Percentiles rank a stretch among this genome's conserved stretches.
Conservation (phyloP, 2,329 filamentous ascomycete genomes). For the Monosporascus sp. region DNA sequence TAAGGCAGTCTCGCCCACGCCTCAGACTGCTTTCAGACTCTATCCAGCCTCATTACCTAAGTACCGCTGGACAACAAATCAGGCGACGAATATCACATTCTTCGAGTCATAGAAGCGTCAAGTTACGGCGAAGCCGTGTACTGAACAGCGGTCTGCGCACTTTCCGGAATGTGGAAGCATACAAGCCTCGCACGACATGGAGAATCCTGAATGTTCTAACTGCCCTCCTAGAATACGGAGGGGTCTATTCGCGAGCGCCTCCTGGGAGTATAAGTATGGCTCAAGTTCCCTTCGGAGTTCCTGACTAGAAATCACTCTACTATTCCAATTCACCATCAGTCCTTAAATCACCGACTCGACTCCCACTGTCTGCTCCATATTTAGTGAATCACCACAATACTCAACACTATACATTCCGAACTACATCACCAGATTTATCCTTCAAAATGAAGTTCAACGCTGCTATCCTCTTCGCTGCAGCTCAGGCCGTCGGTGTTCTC, state of each 20-base stretch:
- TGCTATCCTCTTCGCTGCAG: background rate
- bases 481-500: background rate
- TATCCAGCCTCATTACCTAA: too few species aligned
- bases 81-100: too few species aligned
- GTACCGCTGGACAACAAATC: too few species aligned
- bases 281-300: background rate
- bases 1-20: too few species aligned
- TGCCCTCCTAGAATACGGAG: too few species aligned
- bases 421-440: background rate
- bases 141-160: too few species aligned
- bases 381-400: background rate
- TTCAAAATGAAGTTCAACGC: background rate
- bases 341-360: background rate
- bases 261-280: background rate
- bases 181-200: too few species aligned
- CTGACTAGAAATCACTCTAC: background rate
- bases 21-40: too few species aligned
- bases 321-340: background rate
- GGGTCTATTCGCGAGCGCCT: background rate
- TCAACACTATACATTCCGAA: background rate
- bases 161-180: too few species aligned
- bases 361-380: background rate
- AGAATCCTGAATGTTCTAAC: too few species aligned
- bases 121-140: too few species aligned
- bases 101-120: too few species aligned